Percentiles rank a stretch among this genome's conserved stretches.
Evolutionary conservation across 2,329 filamentous ascomycete genomes (phyloP).

Genomic region (Rhytidhysteron rufulum): DNA sequence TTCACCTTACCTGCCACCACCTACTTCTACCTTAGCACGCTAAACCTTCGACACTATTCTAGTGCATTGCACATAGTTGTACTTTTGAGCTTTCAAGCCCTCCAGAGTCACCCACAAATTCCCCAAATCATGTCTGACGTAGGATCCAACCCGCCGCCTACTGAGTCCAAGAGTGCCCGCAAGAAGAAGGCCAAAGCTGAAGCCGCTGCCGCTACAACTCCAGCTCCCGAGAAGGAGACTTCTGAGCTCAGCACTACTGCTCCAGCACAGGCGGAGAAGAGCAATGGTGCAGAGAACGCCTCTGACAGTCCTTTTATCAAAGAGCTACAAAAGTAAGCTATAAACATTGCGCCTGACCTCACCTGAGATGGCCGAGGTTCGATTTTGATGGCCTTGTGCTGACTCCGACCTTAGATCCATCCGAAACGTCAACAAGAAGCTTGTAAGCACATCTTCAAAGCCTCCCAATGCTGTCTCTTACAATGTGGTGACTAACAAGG

Average conservation of each 20-base stretch:
- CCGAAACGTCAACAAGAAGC: constrained; percentile 90
- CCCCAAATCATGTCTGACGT: constrained; percentile 55
- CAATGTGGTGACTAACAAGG: constrained; percentile 3
- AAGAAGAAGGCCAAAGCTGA: constrained; percentile 52
- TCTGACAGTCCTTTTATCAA: constrained; percentile 76
- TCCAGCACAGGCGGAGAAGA: constrained; percentile 24
- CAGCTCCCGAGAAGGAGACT: constrained; percentile 31
- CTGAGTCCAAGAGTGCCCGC: constrained; percentile 49
- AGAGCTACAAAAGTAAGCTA: constrained; percentile 83
- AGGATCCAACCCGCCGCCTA: constrained; percentile 60
- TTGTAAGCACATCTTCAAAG: constrained; percentile 57
- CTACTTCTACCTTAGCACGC: not conserved
- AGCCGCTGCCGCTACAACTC: constrained; percentile 23
- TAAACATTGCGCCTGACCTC: constrained; percentile 2
- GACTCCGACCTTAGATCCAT: constrained; percentile 70
- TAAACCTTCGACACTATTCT: not conserved
- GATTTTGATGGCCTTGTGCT: no score
- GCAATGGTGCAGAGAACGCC: constrained; percentile 57
- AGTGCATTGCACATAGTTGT: not conserved
- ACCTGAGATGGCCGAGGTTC: no score
- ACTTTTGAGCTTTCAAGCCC: not conserved
- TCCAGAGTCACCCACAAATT: not conserved
- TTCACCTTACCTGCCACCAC: not conserved
- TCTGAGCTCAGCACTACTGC: constrained; percentile 26
- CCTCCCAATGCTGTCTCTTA: constrained; percentile 2